Percentiles rank a stretch among this genome's conserved stretches.
phyloP scores from a whole-genome alignment of 2,329 filamentous ascomycete species.

The Aspergillus flavus region DNA sequence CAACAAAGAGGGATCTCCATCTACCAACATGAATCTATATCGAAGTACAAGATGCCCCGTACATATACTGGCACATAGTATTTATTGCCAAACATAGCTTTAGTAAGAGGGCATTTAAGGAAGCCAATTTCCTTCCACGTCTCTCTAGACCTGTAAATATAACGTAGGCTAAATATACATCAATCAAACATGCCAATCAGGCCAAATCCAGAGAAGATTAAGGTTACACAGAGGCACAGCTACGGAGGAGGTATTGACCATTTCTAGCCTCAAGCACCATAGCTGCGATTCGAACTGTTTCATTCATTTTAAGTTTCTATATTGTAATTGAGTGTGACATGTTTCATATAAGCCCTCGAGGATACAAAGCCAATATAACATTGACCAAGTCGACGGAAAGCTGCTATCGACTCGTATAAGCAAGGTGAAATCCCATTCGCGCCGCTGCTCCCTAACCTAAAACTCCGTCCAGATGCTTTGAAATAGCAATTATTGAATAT shows the following conservation, averaged over 20 bases:
- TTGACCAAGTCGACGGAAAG: not conserved
- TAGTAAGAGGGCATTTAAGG: no score
- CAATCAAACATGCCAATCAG: not conserved
- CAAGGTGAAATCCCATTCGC: slow-evolving; percentile 4
- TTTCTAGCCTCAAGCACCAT: not conserved
- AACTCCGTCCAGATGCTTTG: slow-evolving; percentile 10
- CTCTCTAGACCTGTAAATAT: not conserved
- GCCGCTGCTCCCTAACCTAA: slow-evolving; percentile 8
- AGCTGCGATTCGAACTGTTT: not conserved
- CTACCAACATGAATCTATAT: no score
- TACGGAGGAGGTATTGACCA: not conserved
- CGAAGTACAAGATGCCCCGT: no score
- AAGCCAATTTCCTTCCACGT: not conserved
- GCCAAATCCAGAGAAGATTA: not conserved
- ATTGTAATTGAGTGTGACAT: not conserved
- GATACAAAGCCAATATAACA: slow-evolving; percentile 1
- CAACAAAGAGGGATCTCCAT: not conserved
- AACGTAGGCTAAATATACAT: not conserved
- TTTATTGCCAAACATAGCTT: no score
- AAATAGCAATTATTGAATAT: slow-evolving; percentile 4
- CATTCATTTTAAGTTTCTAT: not conserved
- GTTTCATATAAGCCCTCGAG: not conserved
- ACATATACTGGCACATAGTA: no score
- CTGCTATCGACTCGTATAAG: not conserved
- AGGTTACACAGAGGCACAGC: not conserved